Conservation (phyloP, 495 filamentous ascomycete species). For the Echria macrotheca region DNA sequence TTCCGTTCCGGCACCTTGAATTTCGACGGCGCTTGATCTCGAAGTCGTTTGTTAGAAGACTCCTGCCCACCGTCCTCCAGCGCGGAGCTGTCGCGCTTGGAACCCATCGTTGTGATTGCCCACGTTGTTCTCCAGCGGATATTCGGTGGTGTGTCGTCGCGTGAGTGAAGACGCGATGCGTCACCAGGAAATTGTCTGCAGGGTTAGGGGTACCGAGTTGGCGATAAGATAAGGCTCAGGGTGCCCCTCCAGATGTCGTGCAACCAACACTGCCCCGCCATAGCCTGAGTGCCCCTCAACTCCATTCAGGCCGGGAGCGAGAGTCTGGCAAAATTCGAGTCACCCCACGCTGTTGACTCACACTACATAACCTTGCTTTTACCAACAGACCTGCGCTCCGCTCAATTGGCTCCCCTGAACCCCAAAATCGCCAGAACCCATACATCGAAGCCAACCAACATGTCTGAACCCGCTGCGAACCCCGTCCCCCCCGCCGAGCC, state of each 20-base stretch:
- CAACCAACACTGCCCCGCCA: slow-evolving; percentile 15
- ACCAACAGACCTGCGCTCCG: too few relatives aligned
- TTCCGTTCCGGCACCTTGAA: slow-evolving; percentile 21
- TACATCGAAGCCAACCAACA: too few relatives aligned
- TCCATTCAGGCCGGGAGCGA: slow-evolving; percentile 12
- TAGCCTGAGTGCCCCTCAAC: slow-evolving; percentile 19
- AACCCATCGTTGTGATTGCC: slow-evolving; percentile 19
- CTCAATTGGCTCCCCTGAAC: too few relatives aligned
- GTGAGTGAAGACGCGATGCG: too few relatives aligned
- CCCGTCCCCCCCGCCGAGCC: slow-evolving; percentile 17
- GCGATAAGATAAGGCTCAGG: background rate
- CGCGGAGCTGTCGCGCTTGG: slow-evolving; percentile 23
- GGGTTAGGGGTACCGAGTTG: slow-evolving; percentile 9
- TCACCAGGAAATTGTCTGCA: background rate
- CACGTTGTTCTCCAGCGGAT: too few relatives aligned
- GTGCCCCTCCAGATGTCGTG: background rate
- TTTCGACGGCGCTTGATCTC: slow-evolving; percentile 18
- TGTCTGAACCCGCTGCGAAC: slow-evolving; percentile 21
- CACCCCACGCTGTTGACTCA: slow-evolving; percentile 2
- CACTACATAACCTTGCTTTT: too few relatives aligned
- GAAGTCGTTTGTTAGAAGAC: slow-evolving; percentile 27
- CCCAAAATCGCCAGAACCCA: too few relatives aligned
- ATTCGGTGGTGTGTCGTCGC: too few relatives aligned
- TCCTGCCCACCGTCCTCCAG: slow-evolving; percentile 3
- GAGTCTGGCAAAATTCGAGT: slow-evolving; percentile 14